Evolutionary conservation across 192 early-diverging fungal genomes (phyloP), one percentile per base, ranked within the genome.

Genomic region (Phlyctochytrium planicorne): DNA sequence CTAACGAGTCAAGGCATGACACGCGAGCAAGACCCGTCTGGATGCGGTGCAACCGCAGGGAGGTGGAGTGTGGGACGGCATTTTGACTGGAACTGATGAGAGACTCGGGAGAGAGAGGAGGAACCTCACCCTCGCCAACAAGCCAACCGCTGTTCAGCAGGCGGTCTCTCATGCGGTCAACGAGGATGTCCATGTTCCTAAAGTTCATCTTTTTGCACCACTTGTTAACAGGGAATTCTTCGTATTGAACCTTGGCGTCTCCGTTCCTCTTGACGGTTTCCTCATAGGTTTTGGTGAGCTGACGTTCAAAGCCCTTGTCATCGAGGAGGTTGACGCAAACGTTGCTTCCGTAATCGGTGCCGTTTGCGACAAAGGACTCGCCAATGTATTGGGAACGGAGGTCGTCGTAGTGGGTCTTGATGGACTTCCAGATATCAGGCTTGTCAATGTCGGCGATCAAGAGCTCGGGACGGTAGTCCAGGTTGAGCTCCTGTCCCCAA

Each of bases 321-420:
- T 86, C 75, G 3, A 86, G 65, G 55, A 86, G 66, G 63, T 86
- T 82, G 2, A 86, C 78, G 65, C 84, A 86, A 31, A 86, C 62
- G 17, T 81, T 74, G 53, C 73, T 71, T 23, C 79, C 82, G 30
- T 65, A 57, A 32, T 74, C 74, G 3, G 64, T 47, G 6, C 68
- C 75, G 33, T 47, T 63, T 32, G 6, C 60, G 27, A 78, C 68
- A 6, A 67, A 47, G 25, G 67, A 50, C 31, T 84, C 83, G 30
- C 72, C 74, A 53, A 78, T 74, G 63, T 86, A 86, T 70, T 83
- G 79, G 16, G 56, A 34, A 34, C 68, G 60, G 29, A 83, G 60
- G 67, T 83, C 81, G 17, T 55, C 35, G 30, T 74, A 82, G 59
- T 86, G 84, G 53, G 69, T 75, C 56, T 73, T 59, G 59, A 81